Evolutionary conservation across 257 asterid genomes (phyloP).

Genomic region (Osmanthus fragrans): DNA sequence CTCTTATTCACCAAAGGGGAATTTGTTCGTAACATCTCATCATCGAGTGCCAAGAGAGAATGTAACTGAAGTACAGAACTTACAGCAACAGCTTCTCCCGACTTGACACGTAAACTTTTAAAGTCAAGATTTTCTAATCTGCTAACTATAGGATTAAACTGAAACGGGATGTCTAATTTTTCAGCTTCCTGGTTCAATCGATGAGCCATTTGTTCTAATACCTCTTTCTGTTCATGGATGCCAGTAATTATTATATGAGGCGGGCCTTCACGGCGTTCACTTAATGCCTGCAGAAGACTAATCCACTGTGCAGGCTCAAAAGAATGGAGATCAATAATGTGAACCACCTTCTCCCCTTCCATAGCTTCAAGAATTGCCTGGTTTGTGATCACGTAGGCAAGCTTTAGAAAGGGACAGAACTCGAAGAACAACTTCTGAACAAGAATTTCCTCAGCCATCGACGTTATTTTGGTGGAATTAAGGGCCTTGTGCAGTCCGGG

Average conservation of each 20-base stretch:
- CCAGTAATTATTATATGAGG: constrained; percentile 75
- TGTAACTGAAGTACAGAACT: constrained; percentile 62
- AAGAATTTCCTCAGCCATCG: constrained; percentile 34
- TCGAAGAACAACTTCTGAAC: constrained; percentile 54
- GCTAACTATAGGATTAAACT: constrained; percentile 57
- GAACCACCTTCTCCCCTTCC: constrained; percentile 74
- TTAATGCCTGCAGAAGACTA: constrained; percentile 50
- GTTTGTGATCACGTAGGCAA: constrained; percentile 65
- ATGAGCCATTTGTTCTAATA: constrained; percentile 54
- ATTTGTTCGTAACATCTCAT: constrained; percentile 30
- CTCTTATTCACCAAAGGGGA: constrained; percentile 31
- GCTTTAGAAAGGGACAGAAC: constrained; percentile 64
- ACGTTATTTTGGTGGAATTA: constrained; percentile 41
- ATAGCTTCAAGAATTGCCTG: constrained; percentile 74
- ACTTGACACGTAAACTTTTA: constrained; percentile 54
- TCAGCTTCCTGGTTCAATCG: constrained; percentile 61
- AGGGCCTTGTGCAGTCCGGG: constrained; percentile 73
- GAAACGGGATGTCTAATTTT: constrained; percentile 63
- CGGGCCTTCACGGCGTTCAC: constrained; percentile 56
- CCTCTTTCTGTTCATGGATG: constrained; percentile 53
- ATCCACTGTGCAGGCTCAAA: constrained; percentile 74
- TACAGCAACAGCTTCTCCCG: constrained; percentile 72
- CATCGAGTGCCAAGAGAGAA: constrained; percentile 54
- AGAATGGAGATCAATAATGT: constrained; percentile 58
- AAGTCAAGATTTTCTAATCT: constrained; percentile 55